Percentiles rank a stretch among this genome's conserved stretches.
These are phyloP conservation scores for Gryganskiella cystojenkinii DNA, from an alignment of 192 early-diverging fungal genomes.

Conservation along the genomic window DNA sequence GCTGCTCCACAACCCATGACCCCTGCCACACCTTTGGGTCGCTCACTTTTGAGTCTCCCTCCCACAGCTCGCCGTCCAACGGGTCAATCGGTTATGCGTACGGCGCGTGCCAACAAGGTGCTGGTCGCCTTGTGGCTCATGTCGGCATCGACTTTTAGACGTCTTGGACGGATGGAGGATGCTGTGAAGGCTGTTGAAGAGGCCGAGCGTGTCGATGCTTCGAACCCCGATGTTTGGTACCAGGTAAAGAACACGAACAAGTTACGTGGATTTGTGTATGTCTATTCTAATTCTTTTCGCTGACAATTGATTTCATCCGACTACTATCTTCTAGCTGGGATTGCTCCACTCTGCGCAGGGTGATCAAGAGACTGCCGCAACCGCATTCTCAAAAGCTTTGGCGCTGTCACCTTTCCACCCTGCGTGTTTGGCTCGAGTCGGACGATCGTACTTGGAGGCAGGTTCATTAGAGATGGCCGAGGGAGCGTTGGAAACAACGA, in stretches of 20 bases:
- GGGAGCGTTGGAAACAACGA: slow-evolving; percentile 60
- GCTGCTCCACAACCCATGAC: slow-evolving; percentile 52
- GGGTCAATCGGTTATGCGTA: slow-evolving; percentile 48
- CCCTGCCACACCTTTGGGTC: slow-evolving; percentile 17
- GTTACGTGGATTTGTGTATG: not conserved
- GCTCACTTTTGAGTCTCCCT: slow-evolving; percentile 50
- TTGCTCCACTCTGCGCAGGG: slow-evolving; percentile 49
- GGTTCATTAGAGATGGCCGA: slow-evolving; percentile 62
- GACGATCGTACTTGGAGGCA: slow-evolving; percentile 55
- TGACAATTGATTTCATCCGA: not conserved
- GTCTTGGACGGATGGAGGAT: slow-evolving; percentile 62
- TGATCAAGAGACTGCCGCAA: slow-evolving; percentile 51
- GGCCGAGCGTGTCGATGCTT: slow-evolving; percentile 61
- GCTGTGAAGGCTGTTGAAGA: slow-evolving; percentile 65
- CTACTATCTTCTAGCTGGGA: slow-evolving; percentile 42
- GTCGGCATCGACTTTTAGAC: slow-evolving; percentile 61
- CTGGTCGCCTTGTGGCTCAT: slow-evolving; percentile 66
- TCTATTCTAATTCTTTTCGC: not conserved
- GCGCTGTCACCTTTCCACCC: slow-evolving; percentile 56
- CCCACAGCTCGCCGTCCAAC: slow-evolving; percentile 32
- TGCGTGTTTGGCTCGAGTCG: slow-evolving; percentile 56
- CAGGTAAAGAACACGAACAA: slow-evolving; percentile 33
- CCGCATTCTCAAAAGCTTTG: slow-evolving; percentile 62
- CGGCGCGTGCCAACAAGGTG: slow-evolving; percentile 54
- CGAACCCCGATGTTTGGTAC: slow-evolving; percentile 65